A percentile compares a stretch with the other conserved stretches of the same genome.
Evolutionary conservation across 1,284 basidiomycete species (phyloP).

Genomic region (Sanguinoderma infundibulare): DNA sequence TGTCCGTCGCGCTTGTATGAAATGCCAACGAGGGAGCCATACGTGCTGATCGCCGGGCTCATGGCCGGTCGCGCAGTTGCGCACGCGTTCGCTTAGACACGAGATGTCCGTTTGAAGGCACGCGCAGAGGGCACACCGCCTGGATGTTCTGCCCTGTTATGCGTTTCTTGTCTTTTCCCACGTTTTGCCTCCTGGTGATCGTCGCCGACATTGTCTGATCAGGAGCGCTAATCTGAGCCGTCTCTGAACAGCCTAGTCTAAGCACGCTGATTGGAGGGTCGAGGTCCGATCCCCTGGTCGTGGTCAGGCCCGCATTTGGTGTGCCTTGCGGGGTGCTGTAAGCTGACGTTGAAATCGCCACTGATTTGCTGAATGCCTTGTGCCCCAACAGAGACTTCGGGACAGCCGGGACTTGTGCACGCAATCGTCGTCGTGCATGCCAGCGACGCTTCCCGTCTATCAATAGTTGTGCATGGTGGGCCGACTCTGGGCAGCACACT

Average conservation of each 20-base stretch:
- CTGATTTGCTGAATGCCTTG: not conserved
- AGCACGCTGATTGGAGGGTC: not conserved
- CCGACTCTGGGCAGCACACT: not conserved
- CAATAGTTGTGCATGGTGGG: not conserved
- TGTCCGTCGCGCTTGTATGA: not conserved
- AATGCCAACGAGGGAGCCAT: not conserved
- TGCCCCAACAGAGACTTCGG: not conserved
- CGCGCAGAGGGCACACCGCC: no score
- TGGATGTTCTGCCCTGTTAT: no score
- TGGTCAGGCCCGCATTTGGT: not conserved
- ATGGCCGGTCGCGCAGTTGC: not conserved
- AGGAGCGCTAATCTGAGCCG: no score
- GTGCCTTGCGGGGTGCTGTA: constrained; percentile 6
- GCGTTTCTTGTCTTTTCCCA: no score
- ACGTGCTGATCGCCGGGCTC: no score
- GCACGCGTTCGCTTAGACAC: not conserved
- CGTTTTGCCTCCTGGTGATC: no score
- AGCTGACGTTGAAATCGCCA: not conserved
- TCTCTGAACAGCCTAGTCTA: no score
- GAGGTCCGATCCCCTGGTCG: not conserved
- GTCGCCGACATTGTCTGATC: no score
- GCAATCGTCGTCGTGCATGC: not conserved
- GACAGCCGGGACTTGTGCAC: not conserved
- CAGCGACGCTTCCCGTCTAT: not conserved
- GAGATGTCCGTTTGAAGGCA: not conserved